Percentiles rank a stretch among this genome's conserved stretches.
Evolutionary conservation across 129 eudicot genomes (phyloP).

Genomic region (Tanacetum coccineum): DNA sequence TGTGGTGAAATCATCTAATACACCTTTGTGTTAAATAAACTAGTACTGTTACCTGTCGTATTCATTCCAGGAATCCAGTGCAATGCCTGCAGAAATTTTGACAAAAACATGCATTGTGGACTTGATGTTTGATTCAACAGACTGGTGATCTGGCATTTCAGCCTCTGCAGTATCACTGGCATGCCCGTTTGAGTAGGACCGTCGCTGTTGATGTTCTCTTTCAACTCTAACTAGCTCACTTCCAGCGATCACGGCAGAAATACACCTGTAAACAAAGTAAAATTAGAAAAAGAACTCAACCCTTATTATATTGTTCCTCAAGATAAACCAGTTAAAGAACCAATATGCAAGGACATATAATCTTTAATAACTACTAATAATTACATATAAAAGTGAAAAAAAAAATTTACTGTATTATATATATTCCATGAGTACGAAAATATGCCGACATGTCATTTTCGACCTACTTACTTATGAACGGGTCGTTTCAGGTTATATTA

Average conservation of each 20-base stretch:
- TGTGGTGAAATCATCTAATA: too few relatives aligned
- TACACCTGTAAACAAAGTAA: slow-evolving; percentile 56
- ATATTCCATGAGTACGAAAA: neutral
- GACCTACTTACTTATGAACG: neutral
- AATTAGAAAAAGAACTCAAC: neutral
- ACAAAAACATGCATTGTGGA: slow-evolving; percentile 79
- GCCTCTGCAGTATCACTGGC: slow-evolving; percentile 54
- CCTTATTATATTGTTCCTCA: neutral
- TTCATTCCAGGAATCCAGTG: slow-evolving; percentile 86
- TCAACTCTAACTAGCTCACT: slow-evolving; percentile 82
- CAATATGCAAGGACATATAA: neutral
- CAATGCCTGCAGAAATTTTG: slow-evolving; percentile 75
- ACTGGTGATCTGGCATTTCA: slow-evolving; percentile 46
- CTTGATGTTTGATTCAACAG: slow-evolving; percentile 75
- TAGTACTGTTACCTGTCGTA: slow-evolving; percentile 51
- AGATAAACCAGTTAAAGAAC: slow-evolving; percentile 5
- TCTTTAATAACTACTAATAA: too few relatives aligned
- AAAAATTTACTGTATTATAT: too few relatives aligned
- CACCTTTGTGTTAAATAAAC: slow-evolving; percentile 10
- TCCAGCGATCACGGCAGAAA: slow-evolving; percentile 89
- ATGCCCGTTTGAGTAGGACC: slow-evolving; percentile 57
- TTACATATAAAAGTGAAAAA: slow-evolving; percentile 1
- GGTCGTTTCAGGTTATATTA: neutral
- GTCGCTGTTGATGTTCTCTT: slow-evolving; percentile 67
- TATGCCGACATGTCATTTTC: neutral